A percentile compares a stretch with the other conserved stretches of the same genome.
These are phyloP conservation scores for Angomonas deanei DNA, from an alignment of 208 protist genomes.

Conservation along the genomic window DNA sequence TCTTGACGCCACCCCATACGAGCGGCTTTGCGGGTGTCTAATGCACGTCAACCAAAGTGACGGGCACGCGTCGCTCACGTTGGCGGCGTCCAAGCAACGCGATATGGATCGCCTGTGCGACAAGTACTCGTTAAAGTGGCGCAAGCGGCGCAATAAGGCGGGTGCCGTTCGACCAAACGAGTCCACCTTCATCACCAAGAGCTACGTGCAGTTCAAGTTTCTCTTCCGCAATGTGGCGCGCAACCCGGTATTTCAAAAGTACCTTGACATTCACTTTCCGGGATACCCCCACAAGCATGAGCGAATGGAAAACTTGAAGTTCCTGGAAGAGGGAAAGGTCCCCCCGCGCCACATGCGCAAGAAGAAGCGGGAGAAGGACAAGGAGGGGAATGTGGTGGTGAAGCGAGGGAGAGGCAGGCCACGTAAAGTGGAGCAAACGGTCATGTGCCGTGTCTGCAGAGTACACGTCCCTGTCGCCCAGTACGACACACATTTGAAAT, in stretches of 20 bases:
- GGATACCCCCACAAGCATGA: constrained; percentile 69
- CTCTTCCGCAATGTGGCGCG: constrained; percentile 22
- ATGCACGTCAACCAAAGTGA: constrained; percentile 79
- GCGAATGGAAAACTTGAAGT: constrained; percentile 61
- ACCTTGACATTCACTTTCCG: constrained; percentile 53
- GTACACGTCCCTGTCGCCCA: constrained; percentile 31
- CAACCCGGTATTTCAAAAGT: constrained; percentile 34
- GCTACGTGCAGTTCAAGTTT: constrained; percentile 54
- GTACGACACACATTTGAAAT: constrained; percentile 45
- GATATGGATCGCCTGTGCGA: constrained; percentile 48
- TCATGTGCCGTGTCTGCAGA: constrained; percentile 75
- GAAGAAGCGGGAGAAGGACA: neutral
- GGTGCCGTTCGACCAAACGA: constrained; percentile 36
- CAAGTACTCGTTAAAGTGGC: constrained; percentile 48
- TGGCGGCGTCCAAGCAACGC: constrained; percentile 40
- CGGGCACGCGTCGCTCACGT: constrained; percentile 21
- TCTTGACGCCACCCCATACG: constrained; percentile 69
- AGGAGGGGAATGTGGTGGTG: neutral
- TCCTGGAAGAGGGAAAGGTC: constrained; percentile 41
- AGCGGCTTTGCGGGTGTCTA: constrained; percentile 55
- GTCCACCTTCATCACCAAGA: constrained; percentile 56
- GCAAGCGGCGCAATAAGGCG: constrained; percentile 38
- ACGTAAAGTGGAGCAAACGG: constrained; percentile 15
- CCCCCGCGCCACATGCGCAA: constrained; percentile 41
- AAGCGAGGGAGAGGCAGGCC: constrained; percentile 1